A percentile compares a stretch with the other conserved stretches of the same genome.
Evolutionary conservation across 805 yeast genomes (phyloP).

Genomic region (Kluyveromyces nonfermentans): DNA sequence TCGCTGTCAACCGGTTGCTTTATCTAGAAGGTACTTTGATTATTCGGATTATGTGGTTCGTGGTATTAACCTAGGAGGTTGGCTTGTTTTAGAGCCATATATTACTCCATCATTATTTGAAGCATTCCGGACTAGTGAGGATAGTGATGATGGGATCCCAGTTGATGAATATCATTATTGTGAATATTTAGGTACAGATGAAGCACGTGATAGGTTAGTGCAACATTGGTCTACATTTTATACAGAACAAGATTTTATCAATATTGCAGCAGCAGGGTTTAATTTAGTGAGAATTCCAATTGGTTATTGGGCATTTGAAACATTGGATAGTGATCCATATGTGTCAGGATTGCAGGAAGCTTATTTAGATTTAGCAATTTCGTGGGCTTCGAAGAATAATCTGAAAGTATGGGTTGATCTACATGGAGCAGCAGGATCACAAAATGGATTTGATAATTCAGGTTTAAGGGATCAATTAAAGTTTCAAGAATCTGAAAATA

Average conservation of each 20-base stretch:
- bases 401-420: conserved; percentile 83
- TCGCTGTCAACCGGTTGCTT: conserved; percentile 4
- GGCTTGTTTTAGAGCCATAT: conserved; percentile 82
- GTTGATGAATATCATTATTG: conserved; percentile 76
- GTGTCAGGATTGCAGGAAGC: conserved; percentile 63
- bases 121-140: conserved; percentile 32
- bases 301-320: conserved; percentile 87
- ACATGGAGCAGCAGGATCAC: conserved; percentile 97
- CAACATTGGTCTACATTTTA: conserved; percentile 75
- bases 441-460: conserved; percentile 92
- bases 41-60: conserved; percentile 15
- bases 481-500: conserved; percentile 46
- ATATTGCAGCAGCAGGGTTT: conserved; percentile 54
- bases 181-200: conserved; percentile 48
- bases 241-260: conserved; percentile 59
- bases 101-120: conserved; percentile 74
- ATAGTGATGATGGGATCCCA: conserved; percentile 40
- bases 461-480: conserved; percentile 59
- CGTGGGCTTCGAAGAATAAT: conserved; percentile 56
- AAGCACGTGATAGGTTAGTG: conserved; percentile 42
- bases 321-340: conserved; percentile 64
- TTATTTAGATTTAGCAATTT: conserved; percentile 67
- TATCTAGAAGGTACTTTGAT: conserved; percentile 18
- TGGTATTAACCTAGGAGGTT: conserved; percentile 84
- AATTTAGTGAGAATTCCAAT: conserved; percentile 86